Evolutionary conservation across 2,329 filamentous ascomycete species (phyloP), one percentile per base, ranked within the genome.

Genomic region (Ophioceras dolichostomum): DNA sequence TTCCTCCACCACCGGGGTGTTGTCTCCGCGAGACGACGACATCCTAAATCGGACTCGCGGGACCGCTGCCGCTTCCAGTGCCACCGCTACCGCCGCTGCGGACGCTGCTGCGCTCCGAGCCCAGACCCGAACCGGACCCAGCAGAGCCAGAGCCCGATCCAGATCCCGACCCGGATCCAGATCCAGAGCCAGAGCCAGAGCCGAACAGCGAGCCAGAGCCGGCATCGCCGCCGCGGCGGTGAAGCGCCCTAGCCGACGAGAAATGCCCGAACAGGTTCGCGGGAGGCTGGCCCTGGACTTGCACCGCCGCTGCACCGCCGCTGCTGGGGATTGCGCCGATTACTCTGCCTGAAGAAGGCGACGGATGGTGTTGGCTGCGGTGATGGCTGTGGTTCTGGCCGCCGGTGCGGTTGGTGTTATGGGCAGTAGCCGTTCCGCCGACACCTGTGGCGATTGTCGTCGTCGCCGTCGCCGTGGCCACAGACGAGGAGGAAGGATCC

Each of bases 21-120:
- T n/a, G n/a, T n/a, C n/a, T n/a, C n/a, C n/a, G n/a, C n/a, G n/a
- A n/a, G n/a, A n/a, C n/a, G n/a, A n/a, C n/a, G n/a, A 24, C 26
- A 13, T 24, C 20, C 32, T 41, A 48, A 8, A 51, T 38, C 28
- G 70, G 72, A 50, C 73, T 77, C 42, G 60, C 62, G 18, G 69
- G 65, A 47, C 73, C 71, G 36, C 61, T 57, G 26, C 62, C 50
- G 48, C 68, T 71, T n/a, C 59, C 62, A 10, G 17, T 32, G 36
- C 50, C 49, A 45, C 63, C 66, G 28, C 66, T 64, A 45, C 66
- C 70, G 22, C 61, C 59, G 33, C 60, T 64, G 28, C 56, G 52
- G 33, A 53, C 56, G 47, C 63, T 62, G 38, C 60, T 57, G 32
- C 49, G 39, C 16, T 48, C 46, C 32, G 53, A 52, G 12, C 47